Percentiles rank a stretch among this genome's conserved stretches.
Evolutionary conservation across 345 rosid genomes (phyloP).

Genomic region (Aquilaria malaccensis): DNA sequence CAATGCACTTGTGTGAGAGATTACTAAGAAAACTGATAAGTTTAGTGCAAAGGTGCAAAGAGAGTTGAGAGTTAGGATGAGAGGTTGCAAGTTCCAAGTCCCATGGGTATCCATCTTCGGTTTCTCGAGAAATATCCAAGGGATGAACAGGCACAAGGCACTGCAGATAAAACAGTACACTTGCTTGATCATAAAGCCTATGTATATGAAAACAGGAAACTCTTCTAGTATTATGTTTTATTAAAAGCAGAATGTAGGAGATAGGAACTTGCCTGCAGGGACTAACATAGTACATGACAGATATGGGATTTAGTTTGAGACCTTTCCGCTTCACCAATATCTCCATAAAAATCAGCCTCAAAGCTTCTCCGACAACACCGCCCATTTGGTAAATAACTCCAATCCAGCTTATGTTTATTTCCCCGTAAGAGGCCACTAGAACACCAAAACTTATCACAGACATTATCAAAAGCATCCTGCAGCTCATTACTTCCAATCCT

Average conservation of each 20-base stretch:
- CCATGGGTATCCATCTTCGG: conserved; percentile 78
- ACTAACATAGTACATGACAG: conserved; percentile 92
- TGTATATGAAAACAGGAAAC: conserved; percentile 6
- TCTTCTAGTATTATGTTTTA: background rate
- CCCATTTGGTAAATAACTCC: conserved; percentile 99
- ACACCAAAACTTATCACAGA: conserved; percentile 93
- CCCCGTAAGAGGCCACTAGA: conserved; percentile 93
- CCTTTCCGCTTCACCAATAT: conserved; percentile 93
- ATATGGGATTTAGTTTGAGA: conserved; percentile 79
- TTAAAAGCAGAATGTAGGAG: conserved; percentile 5
- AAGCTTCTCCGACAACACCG: conserved; percentile 94
- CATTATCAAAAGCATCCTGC: conserved; percentile 94
- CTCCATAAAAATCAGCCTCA: conserved; percentile 90
- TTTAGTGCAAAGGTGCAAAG: conserved; percentile 95
- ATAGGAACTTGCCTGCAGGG: conserved; percentile 80
- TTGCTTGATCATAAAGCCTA: conserved; percentile 2
- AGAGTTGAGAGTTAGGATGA: conserved; percentile 67
- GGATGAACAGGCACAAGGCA: conserved; percentile 79
- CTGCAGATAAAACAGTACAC: conserved; percentile 33
- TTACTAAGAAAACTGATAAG: conserved; percentile 93
- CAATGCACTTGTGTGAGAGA: conserved; percentile 95
- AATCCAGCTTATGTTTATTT: conserved; percentile 83
- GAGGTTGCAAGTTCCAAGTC: conserved; percentile 62
- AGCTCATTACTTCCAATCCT: conserved; percentile 92
- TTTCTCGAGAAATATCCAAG: conserved; percentile 95